Conservation (phyloP, 176 grass and related monocot species). For the Phoenix dactylifera region DNA sequence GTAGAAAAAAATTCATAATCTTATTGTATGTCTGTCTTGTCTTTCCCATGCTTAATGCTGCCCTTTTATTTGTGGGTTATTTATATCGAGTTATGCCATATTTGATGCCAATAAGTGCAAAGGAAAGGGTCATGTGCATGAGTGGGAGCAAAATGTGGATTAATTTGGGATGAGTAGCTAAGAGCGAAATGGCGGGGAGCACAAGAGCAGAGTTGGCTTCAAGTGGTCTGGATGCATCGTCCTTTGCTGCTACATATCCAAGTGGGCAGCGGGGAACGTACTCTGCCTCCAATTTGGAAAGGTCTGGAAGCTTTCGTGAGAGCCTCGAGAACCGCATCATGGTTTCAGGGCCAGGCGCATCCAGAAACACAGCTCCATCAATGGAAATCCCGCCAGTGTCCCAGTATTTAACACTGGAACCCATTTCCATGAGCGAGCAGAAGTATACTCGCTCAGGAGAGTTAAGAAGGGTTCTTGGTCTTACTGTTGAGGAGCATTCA, state of each 20-base stretch:
- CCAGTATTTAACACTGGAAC: constrained; percentile 47
- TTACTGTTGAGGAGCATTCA: constrained; percentile 40
- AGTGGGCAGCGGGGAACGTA: constrained; percentile 17
- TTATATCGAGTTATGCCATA: neutral
- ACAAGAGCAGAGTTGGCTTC: constrained; percentile 10
- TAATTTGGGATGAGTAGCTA: neutral
- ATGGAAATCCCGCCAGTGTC: constrained; percentile 29
- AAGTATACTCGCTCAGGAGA: constrained; percentile 49
- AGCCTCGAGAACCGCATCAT: constrained; percentile 4
- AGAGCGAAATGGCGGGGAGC: constrained; percentile 32
- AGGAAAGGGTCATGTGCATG: neutral
- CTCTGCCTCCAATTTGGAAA: constrained; percentile 12
- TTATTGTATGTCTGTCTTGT: too few species aligned
- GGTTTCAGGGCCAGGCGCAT: constrained; percentile 20
- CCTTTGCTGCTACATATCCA: constrained; percentile 10
- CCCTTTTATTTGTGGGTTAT: neutral
- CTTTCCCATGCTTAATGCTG: too few species aligned
- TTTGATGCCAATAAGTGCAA: neutral
- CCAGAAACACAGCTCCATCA: constrained; percentile 24
- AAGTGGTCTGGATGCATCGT: constrained; percentile 11
- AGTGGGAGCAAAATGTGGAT: neutral
- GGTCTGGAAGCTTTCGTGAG: constrained; percentile 40
- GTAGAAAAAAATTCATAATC: too few species aligned
- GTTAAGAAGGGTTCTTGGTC: constrained; percentile 40
- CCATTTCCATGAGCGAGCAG: constrained; percentile 30